A percentile compares a stretch with the other conserved stretches of the same genome.
phyloP scores from a whole-genome alignment of 306 rosid species.

The Dalbergia cultrata region DNA sequence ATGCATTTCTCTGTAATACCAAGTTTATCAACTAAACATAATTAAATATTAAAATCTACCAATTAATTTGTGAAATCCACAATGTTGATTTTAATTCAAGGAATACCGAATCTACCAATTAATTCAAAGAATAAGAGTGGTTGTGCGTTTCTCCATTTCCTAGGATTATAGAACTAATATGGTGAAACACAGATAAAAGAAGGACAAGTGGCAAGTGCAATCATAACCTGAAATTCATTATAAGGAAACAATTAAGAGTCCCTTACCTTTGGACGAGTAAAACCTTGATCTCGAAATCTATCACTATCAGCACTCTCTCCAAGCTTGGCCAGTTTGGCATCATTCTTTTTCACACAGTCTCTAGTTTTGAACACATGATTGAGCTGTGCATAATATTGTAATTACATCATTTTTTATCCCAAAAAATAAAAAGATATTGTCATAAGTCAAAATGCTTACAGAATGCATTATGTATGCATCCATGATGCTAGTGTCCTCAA shows the following conservation, averaged over 20 bases:
- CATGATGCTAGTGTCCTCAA: slow-evolving; percentile 71
- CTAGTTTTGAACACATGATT: slow-evolving; percentile 85
- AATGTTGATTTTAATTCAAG: neutral
- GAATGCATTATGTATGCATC: slow-evolving; percentile 89
- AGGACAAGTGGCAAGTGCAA: slow-evolving; percentile 19
- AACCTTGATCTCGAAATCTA: slow-evolving; percentile 86
- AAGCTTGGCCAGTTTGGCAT: slow-evolving; percentile 64
- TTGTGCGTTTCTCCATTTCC: neutral
- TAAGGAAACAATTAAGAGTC: slow-evolving; percentile 35
- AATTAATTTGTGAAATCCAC: slow-evolving; percentile 5
- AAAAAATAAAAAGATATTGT: neutral
- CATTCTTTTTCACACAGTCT: slow-evolving; percentile 80
- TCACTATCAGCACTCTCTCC: slow-evolving; percentile 59
- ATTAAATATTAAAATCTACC: too few relatives aligned
- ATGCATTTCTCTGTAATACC: slow-evolving; percentile 34
- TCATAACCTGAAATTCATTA: neutral
- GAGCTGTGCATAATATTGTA: slow-evolving; percentile 68
- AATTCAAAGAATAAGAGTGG: slow-evolving; percentile 7
- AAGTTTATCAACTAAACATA: slow-evolving; percentile 27
- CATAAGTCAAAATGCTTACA: slow-evolving; percentile 47
- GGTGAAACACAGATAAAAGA: slow-evolving; percentile 2
- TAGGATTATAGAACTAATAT: neutral
- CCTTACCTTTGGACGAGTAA: slow-evolving; percentile 96
- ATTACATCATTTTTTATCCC: neutral
- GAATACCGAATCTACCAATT: slow-evolving; percentile 26